Evolutionary conservation across 148 eudicot genomes (phyloP).

Genomic region (Fagopyrum homotropicum): DNA sequence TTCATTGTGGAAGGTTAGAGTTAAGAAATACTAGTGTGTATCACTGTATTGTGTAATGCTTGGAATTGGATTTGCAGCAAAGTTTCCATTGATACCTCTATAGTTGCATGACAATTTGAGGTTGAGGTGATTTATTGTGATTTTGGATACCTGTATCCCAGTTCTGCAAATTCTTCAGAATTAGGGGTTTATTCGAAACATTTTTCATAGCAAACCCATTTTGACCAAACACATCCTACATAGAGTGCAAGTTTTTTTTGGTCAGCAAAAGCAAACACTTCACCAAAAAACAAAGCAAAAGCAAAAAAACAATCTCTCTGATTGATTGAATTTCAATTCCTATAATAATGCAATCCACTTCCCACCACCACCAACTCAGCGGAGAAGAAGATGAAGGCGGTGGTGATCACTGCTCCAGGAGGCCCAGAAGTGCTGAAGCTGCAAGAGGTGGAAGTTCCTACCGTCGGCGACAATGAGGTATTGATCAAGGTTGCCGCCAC

Average conservation of each 20-base stretch:
- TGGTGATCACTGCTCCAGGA: conserved; percentile 63
- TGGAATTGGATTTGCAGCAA: background rate
- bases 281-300: background rate
- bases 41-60: background rate
- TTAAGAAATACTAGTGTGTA: background rate
- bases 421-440: conserved; percentile 70
- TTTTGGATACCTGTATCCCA: no score
- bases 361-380: background rate
- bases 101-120: background rate
- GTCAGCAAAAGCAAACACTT: no score
- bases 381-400: conserved; percentile 51
- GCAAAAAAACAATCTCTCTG: background rate
- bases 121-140: background rate
- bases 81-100: background rate
- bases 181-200: no score
- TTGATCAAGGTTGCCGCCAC: conserved; percentile 69
- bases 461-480: conserved; percentile 50
- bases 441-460: conserved; percentile 69
- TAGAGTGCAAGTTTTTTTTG: no score
- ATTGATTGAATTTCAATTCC: background rate
- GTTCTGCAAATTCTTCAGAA: no score
- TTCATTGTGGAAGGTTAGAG: background rate
- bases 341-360: background rate
- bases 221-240: background rate
- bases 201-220: background rate